Evolutionary conservation across 2,329 filamentous ascomycete genomes (phyloP).

Genomic region (Amauroascus verrucosus): DNA sequence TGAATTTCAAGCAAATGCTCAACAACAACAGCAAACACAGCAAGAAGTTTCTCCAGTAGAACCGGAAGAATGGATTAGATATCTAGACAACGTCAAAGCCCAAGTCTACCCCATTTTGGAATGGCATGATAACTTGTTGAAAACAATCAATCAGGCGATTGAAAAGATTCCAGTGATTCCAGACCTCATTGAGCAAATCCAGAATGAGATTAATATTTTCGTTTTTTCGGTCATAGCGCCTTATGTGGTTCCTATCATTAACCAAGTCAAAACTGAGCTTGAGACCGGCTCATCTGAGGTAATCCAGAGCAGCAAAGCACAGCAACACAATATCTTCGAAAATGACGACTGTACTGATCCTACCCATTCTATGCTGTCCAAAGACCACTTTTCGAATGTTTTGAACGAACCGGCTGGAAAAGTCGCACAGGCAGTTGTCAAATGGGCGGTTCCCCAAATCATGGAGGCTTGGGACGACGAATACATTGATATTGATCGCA

Average conservation of each 20-base stretch:
- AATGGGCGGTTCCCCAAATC: constrained; percentile 80
- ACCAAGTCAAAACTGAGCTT: constrained; percentile 77
- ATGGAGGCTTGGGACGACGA: constrained; percentile 83
- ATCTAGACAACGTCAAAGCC: constrained; percentile 60
- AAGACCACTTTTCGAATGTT: constrained; percentile 87
- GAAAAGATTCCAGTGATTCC: constrained; percentile 78
- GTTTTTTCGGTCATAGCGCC: constrained; percentile 87
- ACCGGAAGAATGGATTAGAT: constrained; percentile 73
- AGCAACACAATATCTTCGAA: constrained; percentile 79
- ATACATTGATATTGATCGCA: constrained; percentile 54
- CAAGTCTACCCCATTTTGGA: constrained; percentile 84
- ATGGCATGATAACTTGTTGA: constrained; percentile 82
- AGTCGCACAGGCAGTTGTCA: constrained; percentile 65
- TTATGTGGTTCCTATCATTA: constrained; percentile 74
- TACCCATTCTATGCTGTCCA: constrained; percentile 90
- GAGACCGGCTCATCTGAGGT: constrained; percentile 77
- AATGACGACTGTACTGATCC: constrained; percentile 69
- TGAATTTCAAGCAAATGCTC: constrained; percentile 66
- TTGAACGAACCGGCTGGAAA: constrained; percentile 83
- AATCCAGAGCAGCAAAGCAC: constrained; percentile 69
- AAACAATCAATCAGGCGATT: constrained; percentile 64
- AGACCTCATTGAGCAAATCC: constrained; percentile 72
- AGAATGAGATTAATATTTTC: constrained; percentile 79
- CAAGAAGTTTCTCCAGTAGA: constrained; percentile 64
- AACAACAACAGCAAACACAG: constrained; percentile 57